Evolutionary conservation across 2,329 filamentous ascomycete species (phyloP).

Genomic region (Akanthomyces uredinophilus): DNA sequence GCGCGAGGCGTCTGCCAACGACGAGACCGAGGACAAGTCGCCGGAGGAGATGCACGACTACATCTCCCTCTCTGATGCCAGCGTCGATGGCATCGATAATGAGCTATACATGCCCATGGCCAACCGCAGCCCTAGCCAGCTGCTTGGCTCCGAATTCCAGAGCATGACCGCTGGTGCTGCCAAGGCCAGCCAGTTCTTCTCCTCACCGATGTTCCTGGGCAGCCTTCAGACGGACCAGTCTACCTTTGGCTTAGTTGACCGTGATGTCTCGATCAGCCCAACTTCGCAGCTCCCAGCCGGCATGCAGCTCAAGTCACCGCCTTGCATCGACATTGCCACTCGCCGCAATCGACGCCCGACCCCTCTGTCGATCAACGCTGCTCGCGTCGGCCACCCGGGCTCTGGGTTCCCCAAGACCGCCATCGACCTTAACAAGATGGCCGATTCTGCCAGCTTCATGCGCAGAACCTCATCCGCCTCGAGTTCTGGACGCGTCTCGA

Average conservation of each 20-base stretch:
- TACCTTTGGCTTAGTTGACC: background rate
- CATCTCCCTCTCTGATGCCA: constrained; percentile 16
- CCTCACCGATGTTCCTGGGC: constrained; percentile 21
- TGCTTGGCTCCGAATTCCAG: constrained; percentile 12
- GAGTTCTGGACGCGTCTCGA: constrained; percentile 33
- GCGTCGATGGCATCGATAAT: constrained; percentile 13
- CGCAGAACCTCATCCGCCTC: constrained; percentile 50
- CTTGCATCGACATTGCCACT: constrained; percentile 49
- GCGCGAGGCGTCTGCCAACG: constrained; percentile 6
- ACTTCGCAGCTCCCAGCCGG: constrained; percentile 5
- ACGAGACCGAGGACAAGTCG: constrained; percentile 15
- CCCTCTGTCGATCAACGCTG: constrained; percentile 41
- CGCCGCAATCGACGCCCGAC: constrained; percentile 43
- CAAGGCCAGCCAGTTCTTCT: constrained; percentile 28
- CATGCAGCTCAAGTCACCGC: constrained; percentile 42
- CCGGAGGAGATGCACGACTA: constrained; percentile 18
- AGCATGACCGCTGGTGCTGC: constrained; percentile 14
- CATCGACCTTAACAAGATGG: constrained; percentile 40
- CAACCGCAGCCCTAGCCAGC: constrained; percentile 14
- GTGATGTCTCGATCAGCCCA: constrained; percentile 11
- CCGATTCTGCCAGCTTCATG: constrained; percentile 44
- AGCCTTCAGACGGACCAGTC: constrained; percentile 22
- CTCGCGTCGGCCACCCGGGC: constrained; percentile 36
- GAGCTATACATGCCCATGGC: constrained; percentile 13
- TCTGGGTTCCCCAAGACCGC: constrained; percentile 41